Evolutionary conservation across 345 rosid genomes (phyloP), one percentile per base, ranked within the genome.

Genomic region (Camelina hispida): DNA sequence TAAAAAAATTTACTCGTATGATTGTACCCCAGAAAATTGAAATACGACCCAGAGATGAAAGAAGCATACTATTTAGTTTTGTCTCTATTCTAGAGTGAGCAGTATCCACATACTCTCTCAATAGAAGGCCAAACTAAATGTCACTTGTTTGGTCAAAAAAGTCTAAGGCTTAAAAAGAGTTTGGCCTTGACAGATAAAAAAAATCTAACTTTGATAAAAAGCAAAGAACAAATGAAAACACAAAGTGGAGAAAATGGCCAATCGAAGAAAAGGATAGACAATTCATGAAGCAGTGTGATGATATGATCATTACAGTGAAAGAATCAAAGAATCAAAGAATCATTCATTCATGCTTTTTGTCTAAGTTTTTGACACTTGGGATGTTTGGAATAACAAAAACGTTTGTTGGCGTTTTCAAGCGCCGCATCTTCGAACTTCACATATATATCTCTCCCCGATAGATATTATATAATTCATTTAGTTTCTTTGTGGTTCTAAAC

Each of bases 351-450:
- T 34, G 37, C 7, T 38, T 66, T 15, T 20, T 35, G 3, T 46
- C 13, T 7, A 28, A 37, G 61, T 17, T 46, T 59, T 44, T 60
- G 62, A 75, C 68, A 60, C 68, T 68, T 60, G 42, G 62, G 68
- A 60, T 20, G 47, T 60, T 60, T 60, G 20, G 62, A 75, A 51
- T 35, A 68, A 68, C 74, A 58, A 67, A 48, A 75, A 37, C 72
- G 78, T 74, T 67, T 56, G 15, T 75, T 75, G 68, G 69, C 69
- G 46, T 68, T 52, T 51, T 60, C 62, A 75, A 75, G 68, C 74
- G 62, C 68, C 63, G 60, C 63, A 68, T 60, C 61, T 38, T 75
- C 5, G 3, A 25, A 25, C 58, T 55, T 51, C 23, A 11, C 37
- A n/a, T 9, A 58, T 58, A 13, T 58, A 20, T 4, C 6, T 3